Evolutionary conservation across 1,284 basidiomycete species (phyloP).

Genomic region (Ustilago nuda): DNA sequence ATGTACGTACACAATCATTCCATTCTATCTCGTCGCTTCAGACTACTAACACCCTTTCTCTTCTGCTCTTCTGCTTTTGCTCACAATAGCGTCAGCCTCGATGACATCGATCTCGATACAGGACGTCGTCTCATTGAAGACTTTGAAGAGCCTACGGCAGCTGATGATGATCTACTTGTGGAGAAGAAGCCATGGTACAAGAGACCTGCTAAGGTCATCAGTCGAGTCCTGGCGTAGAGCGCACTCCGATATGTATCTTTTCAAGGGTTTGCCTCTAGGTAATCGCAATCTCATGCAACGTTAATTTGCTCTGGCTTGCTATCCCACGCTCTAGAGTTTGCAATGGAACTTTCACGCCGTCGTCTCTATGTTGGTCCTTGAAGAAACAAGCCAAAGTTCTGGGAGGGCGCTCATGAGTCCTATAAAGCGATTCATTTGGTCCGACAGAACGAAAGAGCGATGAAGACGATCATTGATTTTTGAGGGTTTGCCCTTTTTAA

Average conservation of each 20-base stretch:
- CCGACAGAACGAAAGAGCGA: too few species aligned
- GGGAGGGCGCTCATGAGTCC: too few species aligned
- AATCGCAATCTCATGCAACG: too few species aligned
- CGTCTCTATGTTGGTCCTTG: too few species aligned
- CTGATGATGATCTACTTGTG: not conserved
- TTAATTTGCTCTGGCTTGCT: too few species aligned
- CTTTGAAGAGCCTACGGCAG: constrained; percentile 5
- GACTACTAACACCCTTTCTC: not conserved
- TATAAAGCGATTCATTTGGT: too few species aligned
- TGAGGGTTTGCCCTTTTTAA: too few species aligned
- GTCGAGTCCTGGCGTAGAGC: constrained; percentile 22
- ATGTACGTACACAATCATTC: constrained; percentile 7
- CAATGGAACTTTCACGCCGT: too few species aligned
- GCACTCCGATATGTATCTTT: not conserved
- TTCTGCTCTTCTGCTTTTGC: not conserved
- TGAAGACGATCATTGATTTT: too few species aligned
- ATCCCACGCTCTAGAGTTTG: too few species aligned
- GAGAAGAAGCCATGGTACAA: constrained; percentile 29
- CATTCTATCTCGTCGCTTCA: not conserved
- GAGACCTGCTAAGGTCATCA: constrained; percentile 27
- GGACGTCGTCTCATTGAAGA: constrained; percentile 34
- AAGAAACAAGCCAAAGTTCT: too few species aligned
- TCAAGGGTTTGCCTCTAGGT: too few species aligned
- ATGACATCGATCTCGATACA: constrained; percentile 43
- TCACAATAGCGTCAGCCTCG: constrained; percentile 14